phyloP scores from a whole-genome alignment of 495 filamentous ascomycete species.

The Xeromyces bisporus region DNA sequence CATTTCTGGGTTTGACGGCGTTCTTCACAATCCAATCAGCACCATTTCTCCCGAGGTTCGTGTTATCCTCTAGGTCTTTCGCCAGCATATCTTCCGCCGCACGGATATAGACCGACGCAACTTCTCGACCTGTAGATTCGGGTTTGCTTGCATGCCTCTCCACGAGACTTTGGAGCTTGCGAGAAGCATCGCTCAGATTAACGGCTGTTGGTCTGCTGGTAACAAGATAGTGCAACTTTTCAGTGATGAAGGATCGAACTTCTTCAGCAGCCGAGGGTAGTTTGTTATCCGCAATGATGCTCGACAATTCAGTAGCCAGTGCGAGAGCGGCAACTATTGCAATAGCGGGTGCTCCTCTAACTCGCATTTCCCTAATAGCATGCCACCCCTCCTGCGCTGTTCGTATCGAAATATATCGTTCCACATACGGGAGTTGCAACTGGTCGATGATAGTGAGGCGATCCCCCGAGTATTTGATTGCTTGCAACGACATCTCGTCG shows the following conservation, averaged over 20 bases:
- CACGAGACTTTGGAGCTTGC: conserved; percentile 50
- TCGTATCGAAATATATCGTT: conserved; percentile 57
- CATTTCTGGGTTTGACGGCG: conserved; percentile 13
- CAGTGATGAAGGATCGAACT: conserved; percentile 45
- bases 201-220: conserved; percentile 85
- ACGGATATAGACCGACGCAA: conserved; percentile 49
- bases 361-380: conserved; percentile 86
- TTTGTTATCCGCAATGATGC: conserved; percentile 8
- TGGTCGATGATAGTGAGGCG: conserved; percentile 80
- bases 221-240: conserved; percentile 66
- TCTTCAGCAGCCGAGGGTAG: conserved; percentile 33
- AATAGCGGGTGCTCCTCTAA: conserved; percentile 87
- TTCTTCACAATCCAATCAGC: conserved; percentile 61
- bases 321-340: conserved; percentile 88
- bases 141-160: conserved; percentile 15
- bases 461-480: conserved; percentile 70
- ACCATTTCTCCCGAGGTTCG: conserved; percentile 64
- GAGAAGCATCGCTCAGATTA: conserved; percentile 77
- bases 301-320: conserved; percentile 44
- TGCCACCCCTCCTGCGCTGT: conserved; percentile 74
- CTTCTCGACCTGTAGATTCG: conserved; percentile 23
- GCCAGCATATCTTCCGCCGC: conserved; percentile 74
- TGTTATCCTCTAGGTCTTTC: conserved; percentile 77
- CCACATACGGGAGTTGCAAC: conserved; percentile 70
- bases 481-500: conserved; percentile 51